A percentile compares a stretch with the other conserved stretches of the same genome.
These are phyloP conservation scores for Ogataea polymorpha DNA, from an alignment of 805 yeast genomes.

Conservation along the genomic window DNA sequence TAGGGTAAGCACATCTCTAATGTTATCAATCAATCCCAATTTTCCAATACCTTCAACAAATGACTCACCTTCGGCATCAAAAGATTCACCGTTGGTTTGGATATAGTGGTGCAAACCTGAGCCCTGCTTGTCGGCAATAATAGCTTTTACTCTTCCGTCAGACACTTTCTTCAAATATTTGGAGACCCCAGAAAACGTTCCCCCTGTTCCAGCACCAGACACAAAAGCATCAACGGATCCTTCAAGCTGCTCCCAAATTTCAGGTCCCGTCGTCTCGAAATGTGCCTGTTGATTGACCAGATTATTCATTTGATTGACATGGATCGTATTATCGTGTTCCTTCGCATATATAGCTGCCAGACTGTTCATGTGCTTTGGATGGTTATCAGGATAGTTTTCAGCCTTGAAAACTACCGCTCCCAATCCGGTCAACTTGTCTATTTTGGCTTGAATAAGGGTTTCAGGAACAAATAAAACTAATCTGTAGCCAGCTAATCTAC, in stretches of 20 bases:
- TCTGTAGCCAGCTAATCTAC: background rate
- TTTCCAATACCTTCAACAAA: constrained; percentile 1
- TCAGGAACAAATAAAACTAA: background rate
- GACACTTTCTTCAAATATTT: background rate
- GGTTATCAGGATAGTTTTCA: background rate
- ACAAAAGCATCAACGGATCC: background rate
- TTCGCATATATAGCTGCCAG: background rate
- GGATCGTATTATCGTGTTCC: background rate
- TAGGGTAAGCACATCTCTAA: background rate
- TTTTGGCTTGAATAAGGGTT: background rate
- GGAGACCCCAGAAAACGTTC: background rate
- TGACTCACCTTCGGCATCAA: background rate
- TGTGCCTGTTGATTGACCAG: background rate
- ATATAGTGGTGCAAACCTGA: background rate
- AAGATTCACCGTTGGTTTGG: background rate
- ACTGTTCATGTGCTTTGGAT: background rate
- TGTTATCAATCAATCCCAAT: background rate
- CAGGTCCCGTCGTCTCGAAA: background rate
- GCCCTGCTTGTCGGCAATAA: background rate
- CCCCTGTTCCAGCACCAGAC: background rate
- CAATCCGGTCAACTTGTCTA: background rate
- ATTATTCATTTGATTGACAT: background rate
- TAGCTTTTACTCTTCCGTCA: background rate
- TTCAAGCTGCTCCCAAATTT: background rate
- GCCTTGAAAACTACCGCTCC: background rate